Base-by-base conservation (phyloP, 1,284 basidiomycete species). In the Melampsora larici-populina region DNA sequence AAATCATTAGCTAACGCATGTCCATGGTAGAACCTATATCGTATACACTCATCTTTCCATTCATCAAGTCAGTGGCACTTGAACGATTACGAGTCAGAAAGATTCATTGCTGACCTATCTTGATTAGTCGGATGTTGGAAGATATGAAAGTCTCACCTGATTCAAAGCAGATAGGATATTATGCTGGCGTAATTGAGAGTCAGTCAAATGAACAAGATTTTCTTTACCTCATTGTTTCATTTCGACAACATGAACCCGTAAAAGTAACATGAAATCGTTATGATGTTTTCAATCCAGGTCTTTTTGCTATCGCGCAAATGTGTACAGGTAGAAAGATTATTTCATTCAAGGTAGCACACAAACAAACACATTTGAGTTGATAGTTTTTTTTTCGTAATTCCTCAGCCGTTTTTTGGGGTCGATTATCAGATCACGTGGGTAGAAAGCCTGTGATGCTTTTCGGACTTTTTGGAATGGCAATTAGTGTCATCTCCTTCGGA, bases 361-460 rank as follows among this genome's bases (percentile, higher is more conserved):
- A 49, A 36, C n/a, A 26, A 40, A 15, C 43, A 26, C 66, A 18
- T 13, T 21, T 48, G 15, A 65, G 33, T 18, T 29, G 8, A 31
- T 29, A 36, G 5, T 36, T 49, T n/a, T 8, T 68, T 46, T 67
- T 4, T 11, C n/a, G 21, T 64, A 7, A 64, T 64, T 36, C 18
- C 51, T 65, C 79, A 79, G 82, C 79, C 21, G 40, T 81, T n/a
- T 78, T 77, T 31, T 81, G 80, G 80, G 80, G 80, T 46, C 58
- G 79, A 49, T 68, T 77, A 31, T 79, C 78, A n/a, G n/a, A n/a
- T n/a, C n/a, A n/a, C n/a, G n/a, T n/a, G n/a, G n/a, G n/a, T n/a
- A n/a, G n/a, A n/a, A 80, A 80, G 51, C 79, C 79, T 5, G 78
- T 81, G 17, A 64, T 81, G 46, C 58, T 81, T 70, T 78, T 33